These are phyloP conservation scores for Starmerella scarabaei DNA, from an alignment of 805 yeast genomes.

Conservation along the genomic window DNA sequence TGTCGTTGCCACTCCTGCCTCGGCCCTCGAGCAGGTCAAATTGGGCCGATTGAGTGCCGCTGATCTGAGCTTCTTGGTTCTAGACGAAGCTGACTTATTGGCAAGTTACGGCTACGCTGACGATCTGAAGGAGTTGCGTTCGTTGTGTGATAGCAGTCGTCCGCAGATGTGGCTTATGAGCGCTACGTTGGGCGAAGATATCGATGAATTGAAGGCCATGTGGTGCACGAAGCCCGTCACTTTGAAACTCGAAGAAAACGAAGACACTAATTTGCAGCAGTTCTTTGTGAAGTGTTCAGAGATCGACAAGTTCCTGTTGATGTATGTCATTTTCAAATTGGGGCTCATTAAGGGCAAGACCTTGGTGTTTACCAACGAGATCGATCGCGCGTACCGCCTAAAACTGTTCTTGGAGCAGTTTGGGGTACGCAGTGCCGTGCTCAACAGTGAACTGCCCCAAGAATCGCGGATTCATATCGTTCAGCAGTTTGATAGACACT, in stretches of 20 bases:
- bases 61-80: slow-evolving; percentile 55
- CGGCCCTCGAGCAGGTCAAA: slow-evolving; percentile 41
- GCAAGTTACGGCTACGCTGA: slow-evolving; percentile 83
- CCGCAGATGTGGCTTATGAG: slow-evolving; percentile 90
- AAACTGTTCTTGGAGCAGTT: slow-evolving; percentile 87
- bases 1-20: slow-evolving; percentile 76
- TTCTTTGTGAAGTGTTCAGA: slow-evolving; percentile 79
- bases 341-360: slow-evolving; percentile 83
- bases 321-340: slow-evolving; percentile 85
- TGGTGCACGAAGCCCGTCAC: slow-evolving; percentile 78
- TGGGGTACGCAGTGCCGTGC: slow-evolving; percentile 76
- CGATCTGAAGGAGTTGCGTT: slow-evolving; percentile 52
- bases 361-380: slow-evolving; percentile 77
- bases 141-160: neutral
- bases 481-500: slow-evolving; percentile 84
- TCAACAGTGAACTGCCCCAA: slow-evolving; percentile 84
- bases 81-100: slow-evolving; percentile 91
- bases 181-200: slow-evolving; percentile 84
- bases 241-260: slow-evolving; percentile 57
- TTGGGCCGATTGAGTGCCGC: slow-evolving; percentile 38
- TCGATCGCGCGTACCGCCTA: slow-evolving; percentile 88
- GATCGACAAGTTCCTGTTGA: slow-evolving; percentile 78
- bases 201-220: slow-evolving; percentile 56
- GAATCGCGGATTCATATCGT: slow-evolving; percentile 90
- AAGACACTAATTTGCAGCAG: slow-evolving; percentile 48